Evolutionary conservation across 441 rosid species (phyloP).

Genomic region (Corymbia calophylla): DNA sequence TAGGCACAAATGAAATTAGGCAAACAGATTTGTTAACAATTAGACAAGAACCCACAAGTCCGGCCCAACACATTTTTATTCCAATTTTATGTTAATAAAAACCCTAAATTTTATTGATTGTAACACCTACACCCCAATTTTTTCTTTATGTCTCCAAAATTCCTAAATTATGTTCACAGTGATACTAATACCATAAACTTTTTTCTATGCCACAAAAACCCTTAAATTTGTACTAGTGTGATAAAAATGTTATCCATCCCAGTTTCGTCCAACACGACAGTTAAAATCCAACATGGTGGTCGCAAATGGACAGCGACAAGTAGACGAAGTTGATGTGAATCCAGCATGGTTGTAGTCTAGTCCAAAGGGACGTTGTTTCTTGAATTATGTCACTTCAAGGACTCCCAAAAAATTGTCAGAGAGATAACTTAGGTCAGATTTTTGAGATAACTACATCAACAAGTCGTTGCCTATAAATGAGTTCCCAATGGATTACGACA

Average conservation of each 20-base stretch:
- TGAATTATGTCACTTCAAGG: neutral
- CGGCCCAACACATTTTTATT: neutral
- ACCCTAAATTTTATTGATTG: neutral
- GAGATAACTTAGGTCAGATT: neutral
- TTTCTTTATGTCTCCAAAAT: neutral
- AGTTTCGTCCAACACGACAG: rapidly evolving
- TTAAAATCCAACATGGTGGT: rapidly evolving
- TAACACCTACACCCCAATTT: neutral
- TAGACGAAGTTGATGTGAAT: rapidly evolving
- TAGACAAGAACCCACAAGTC: neutral
- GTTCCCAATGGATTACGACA: neutral
- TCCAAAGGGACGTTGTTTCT: rapidly evolving
- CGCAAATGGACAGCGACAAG: neutral
- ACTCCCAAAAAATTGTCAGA: neutral
- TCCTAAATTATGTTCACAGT: neutral
- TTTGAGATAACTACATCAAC: neutral
- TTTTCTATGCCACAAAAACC: neutral
- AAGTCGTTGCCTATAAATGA: neutral
- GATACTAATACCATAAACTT: neutral
- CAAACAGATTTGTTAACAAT: neutral
- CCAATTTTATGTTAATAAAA: neutral
- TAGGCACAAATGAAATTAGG: neutral
- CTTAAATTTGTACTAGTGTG: rapidly evolving
- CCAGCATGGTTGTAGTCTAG: rapidly evolving
- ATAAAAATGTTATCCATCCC: neutral